phyloP scores from a whole-genome alignment of 225 moss, liverwort and hornwort species.

The Ulota crispa region DNA sequence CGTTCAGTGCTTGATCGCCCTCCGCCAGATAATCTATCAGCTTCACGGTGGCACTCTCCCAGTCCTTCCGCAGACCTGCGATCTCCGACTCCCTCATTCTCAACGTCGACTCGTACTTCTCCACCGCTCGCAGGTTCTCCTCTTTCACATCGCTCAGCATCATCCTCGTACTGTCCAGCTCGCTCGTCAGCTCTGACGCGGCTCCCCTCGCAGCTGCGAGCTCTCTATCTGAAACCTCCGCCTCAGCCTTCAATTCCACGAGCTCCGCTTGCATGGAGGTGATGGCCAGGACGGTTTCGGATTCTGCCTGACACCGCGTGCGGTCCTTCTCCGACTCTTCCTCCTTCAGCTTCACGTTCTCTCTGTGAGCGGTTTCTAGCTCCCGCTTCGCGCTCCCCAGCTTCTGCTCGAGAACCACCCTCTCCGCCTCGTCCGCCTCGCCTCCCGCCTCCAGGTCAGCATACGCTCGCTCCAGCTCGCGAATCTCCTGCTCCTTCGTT shows the following conservation, averaged over 20 bases:
- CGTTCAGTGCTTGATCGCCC: conserved; percentile 67
- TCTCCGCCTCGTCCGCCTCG: conserved; percentile 43
- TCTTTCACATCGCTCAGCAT: conserved; percentile 32
- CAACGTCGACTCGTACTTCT: conserved; percentile 44
- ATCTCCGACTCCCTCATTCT: conserved; percentile 57
- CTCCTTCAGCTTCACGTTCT: conserved; percentile 58
- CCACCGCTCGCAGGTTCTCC: conserved; percentile 27
- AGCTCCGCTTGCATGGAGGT: conserved; percentile 83
- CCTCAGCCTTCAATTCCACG: conserved; percentile 53
- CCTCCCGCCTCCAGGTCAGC: conserved; percentile 46
- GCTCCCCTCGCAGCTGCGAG: conserved; percentile 48
- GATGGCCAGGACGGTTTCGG: conserved; percentile 85
- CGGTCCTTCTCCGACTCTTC: conserved; percentile 76
- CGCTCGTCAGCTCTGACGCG: conserved; percentile 42
- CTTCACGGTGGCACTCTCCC: conserved; percentile 59
- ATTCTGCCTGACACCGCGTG: conserved; percentile 80
- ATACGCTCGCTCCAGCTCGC: conserved; percentile 44
- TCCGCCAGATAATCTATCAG: conserved; percentile 69
- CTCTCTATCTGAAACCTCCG: conserved; percentile 38
- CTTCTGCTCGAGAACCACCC: conserved; percentile 54
- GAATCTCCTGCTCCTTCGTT: conserved; percentile 48
- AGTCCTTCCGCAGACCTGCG: conserved; percentile 50
- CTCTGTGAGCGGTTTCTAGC: conserved; percentile 51
- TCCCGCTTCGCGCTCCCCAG: conserved; percentile 61
- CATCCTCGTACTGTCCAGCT: conserved; percentile 51